These are phyloP conservation scores for Phytophthora citrophthora DNA, from an alignment of 352 stramenopile genomes.

Conservation along the genomic window DNA sequence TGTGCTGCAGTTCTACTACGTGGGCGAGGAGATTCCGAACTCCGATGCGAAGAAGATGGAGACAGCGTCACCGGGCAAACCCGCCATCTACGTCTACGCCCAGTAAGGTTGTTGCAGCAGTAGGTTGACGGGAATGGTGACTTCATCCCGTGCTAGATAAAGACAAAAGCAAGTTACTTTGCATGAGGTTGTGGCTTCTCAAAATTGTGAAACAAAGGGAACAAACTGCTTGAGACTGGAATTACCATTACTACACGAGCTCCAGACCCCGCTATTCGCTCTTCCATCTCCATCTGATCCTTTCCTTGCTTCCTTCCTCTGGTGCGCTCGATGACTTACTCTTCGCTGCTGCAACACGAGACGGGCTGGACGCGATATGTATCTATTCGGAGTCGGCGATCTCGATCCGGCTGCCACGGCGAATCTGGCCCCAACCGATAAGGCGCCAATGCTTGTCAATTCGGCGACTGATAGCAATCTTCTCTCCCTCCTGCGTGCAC, in stretches of 20 bases:
- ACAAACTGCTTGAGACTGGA: constrained; percentile 40
- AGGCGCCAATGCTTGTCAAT: constrained; percentile 99
- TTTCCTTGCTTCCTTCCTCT: constrained; percentile 34
- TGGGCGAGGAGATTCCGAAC: constrained; percentile 72
- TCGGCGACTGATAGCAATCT: constrained; percentile 99
- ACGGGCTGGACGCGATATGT: constrained; percentile 35
- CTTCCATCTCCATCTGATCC: constrained; percentile 40
- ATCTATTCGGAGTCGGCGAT: constrained; percentile 89
- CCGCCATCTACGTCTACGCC: constrained; percentile 74
- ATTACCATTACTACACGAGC: constrained; percentile 47
- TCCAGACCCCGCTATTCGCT: constrained; percentile 32
- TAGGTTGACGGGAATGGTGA: constrained; percentile 9
- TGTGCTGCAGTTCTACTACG: constrained; percentile 73
- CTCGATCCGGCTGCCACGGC: constrained; percentile 96
- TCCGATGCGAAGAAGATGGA: constrained; percentile 88
- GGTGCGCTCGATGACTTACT: constrained; percentile 26
- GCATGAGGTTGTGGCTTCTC: background rate
- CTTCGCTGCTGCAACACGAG: constrained; percentile 27
- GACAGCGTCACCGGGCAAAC: constrained; percentile 82
- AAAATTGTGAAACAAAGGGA: constrained; percentile 13
- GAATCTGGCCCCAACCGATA: constrained; percentile 99
- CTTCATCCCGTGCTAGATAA: constrained; percentile 24
- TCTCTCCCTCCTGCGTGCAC: constrained; percentile 99
- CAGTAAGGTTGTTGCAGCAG: constrained; percentile 40
- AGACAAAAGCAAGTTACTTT: constrained; percentile 25